phyloP scores from a whole-genome alignment of 345 rosid species.

The Sisymbrium irio region DNA sequence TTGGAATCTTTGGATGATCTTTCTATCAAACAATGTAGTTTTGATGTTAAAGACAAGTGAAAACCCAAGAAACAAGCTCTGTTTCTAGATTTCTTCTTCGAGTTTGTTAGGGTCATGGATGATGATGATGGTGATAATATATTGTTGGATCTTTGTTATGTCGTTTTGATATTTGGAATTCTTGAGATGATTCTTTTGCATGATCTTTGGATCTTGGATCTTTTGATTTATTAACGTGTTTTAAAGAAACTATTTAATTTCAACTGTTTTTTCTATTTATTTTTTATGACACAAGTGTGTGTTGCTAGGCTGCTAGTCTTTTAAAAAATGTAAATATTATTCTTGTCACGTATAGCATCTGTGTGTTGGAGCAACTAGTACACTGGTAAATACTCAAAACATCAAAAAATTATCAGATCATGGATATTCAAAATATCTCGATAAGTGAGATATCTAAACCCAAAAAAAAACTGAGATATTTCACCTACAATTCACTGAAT shows the following conservation, averaged over 20 bases:
- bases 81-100: constrained; percentile 8
- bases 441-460: constrained; percentile 3
- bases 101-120: neutral
- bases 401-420: constrained; percentile 1
- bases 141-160: constrained; percentile 24
- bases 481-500: neutral
- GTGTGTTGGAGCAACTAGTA: neutral
- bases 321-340: neutral
- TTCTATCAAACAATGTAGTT: constrained; percentile 12
- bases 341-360: constrained; percentile 3
- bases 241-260: constrained; percentile 19
- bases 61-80: constrained; percentile 11
- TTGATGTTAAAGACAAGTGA: constrained; percentile 16
- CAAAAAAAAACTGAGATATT: constrained; percentile 6
- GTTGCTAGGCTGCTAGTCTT: neutral
- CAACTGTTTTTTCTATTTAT: neutral
- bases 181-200: constrained; percentile 33
- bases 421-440: constrained; percentile 5
- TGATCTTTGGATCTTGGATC: constrained; percentile 36
- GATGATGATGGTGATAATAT: neutral
- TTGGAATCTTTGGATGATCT: constrained; percentile 16
- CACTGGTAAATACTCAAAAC: neutral
- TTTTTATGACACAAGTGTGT: constrained; percentile 24
- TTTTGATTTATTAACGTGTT: constrained; percentile 15
- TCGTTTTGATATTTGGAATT: constrained; percentile 15